Conservation (phyloP, 345 rosid species). For the Salix suchowensis region DNA sequence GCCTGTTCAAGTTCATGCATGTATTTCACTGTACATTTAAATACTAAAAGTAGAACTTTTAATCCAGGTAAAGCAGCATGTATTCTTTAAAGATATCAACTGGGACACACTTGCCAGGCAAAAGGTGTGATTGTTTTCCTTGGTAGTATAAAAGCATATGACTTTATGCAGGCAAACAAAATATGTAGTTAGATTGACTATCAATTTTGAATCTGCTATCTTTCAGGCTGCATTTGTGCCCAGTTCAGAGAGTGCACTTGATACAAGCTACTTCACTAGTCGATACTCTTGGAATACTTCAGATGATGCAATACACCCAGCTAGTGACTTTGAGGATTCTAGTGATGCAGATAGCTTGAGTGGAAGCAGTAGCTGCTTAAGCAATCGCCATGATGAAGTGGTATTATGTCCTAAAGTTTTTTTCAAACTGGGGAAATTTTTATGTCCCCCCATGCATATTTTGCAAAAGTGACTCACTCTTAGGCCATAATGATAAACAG, state of each 20-base stretch:
- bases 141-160: neutral
- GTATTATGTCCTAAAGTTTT: conserved; percentile 31
- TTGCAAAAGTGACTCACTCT: conserved; percentile 8
- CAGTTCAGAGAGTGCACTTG: conserved; percentile 83
- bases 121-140: conserved; percentile 47
- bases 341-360: conserved; percentile 92
- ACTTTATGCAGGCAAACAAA: neutral
- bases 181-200: conserved; percentile 6
- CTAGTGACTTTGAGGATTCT: conserved; percentile 71
- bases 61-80: conserved; percentile 83
- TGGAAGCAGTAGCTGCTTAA: conserved; percentile 75
- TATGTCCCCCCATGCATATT: neutral
- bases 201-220: conserved; percentile 11
- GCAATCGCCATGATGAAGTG: conserved; percentile 89
- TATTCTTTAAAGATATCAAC: conserved; percentile 84
- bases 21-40: neutral
- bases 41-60: conserved; percentile 13
- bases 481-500: conserved; percentile 36
- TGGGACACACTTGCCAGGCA: conserved; percentile 98
- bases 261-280: conserved; percentile 97
- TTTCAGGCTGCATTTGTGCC: conserved; percentile 96
- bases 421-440: neutral
- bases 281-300: conserved; percentile 87
- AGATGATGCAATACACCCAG: conserved; percentile 56
- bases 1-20: neutral